Base-by-base conservation (phyloP, 1,284 basidiomycete species). In the Cryptococcus sp. region DNA sequence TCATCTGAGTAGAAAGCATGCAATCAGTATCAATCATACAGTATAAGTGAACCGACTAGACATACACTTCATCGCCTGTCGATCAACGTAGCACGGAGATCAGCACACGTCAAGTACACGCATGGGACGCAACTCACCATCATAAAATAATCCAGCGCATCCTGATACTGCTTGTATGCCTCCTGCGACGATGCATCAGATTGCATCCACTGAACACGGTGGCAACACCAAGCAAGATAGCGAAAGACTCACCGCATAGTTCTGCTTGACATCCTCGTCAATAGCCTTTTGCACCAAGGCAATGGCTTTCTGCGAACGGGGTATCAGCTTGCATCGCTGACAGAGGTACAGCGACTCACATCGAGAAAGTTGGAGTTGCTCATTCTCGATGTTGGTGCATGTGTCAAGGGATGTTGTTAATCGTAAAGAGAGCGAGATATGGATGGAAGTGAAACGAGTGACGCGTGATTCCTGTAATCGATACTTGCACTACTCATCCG, bases 81-180 rank as follows among this genome's bases (percentile, higher is more conserved):
- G 62, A 5, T 20, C 29, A 26, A 17, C 1, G 26, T 50, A 6
- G 19, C 37, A 8, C 19, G 46, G 23, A 10, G 29, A 34, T 34
- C 8, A 34, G 29, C 29, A 10, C 8, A 5, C 2, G 2, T 34
- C 29, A 10, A 34, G 29, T 2, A 34, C 13, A 5, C 26, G 4
- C 29, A 34, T 34, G 8, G 8, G 29, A 34, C 8, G 29, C 20
- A 17, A 59, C 73, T 66, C 55, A 88, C 83, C 80, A 98, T 89
- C 89, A 98, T 93, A 78, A 99, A 99, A 80, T 96, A 99, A 76
- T 99, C 95, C 58, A 99, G 84, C 3, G 92, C 85, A 83, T 98
- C 96, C 81, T 91, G 89, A 78, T 93, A 93, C 67, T 88, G 86
- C 81, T 91, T 94, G 84, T 92, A 95, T 19, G 94, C 93, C 73